A percentile compares a stretch with the other conserved stretches of the same genome.
Conservation (phyloP, 176 grass and related monocot genomes). For the Eremochloa ophiuroides region DNA sequence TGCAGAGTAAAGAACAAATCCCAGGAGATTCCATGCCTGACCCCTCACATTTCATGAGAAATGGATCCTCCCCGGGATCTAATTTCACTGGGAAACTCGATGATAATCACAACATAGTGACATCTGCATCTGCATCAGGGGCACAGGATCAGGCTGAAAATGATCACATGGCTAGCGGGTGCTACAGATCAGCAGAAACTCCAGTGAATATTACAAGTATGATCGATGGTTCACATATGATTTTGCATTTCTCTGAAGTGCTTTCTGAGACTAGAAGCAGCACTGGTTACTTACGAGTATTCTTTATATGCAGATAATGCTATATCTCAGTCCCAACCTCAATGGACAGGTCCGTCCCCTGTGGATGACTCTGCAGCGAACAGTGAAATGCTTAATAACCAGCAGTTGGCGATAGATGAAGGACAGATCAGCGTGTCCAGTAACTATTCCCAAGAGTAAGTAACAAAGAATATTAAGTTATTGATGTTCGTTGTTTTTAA, state of each 20-base stretch:
- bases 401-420: conserved; percentile 72
- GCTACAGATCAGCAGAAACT: conserved; percentile 53
- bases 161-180: conserved; percentile 36
- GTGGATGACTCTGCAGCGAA: conserved; percentile 54
- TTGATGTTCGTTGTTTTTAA: no score
- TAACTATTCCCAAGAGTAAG: conserved; percentile 89
- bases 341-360: conserved; percentile 45
- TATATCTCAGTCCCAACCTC: conserved; percentile 43
- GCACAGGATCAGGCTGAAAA: conserved; percentile 49
- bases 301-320: conserved; percentile 47
- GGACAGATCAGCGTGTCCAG: conserved; percentile 78
- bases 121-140: conserved; percentile 52
- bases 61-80: conserved; percentile 54
- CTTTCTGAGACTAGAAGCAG: conserved; percentile 8
- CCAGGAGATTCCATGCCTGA: conserved; percentile 43
- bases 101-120: conserved; percentile 40
- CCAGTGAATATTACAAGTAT: conserved; percentile 42
- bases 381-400: conserved; percentile 49
- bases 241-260: conserved; percentile 5
- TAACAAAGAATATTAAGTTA: conserved; percentile 17
- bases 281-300: conserved; percentile 19
- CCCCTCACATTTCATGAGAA: conserved; percentile 59
- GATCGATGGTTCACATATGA: conserved; percentile 4
- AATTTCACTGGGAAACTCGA: conserved; percentile 50
- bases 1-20: conserved; percentile 67